Evolutionary conservation across 2,329 filamentous ascomycete genomes (phyloP).

Genomic region (Arthroderma sp.): DNA sequence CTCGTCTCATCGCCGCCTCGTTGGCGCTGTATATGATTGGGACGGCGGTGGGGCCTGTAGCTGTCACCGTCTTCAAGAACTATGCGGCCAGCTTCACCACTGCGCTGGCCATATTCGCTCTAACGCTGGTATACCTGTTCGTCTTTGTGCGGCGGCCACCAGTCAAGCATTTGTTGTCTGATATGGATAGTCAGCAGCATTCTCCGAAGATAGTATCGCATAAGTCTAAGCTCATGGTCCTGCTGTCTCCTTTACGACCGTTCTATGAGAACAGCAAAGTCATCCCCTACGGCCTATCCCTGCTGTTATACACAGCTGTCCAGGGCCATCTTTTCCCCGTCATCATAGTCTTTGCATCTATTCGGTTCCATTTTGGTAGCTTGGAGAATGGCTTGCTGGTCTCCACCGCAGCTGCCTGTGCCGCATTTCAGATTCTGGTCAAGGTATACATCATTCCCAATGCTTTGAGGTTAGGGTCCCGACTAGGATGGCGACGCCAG

Average conservation of each 20-base stretch:
- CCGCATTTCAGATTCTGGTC: not conserved
- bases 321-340: not conserved
- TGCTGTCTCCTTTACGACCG: not conserved
- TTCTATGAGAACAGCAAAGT: not conserved
- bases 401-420: not conserved
- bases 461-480: not conserved
- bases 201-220: not conserved
- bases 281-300: not conserved
- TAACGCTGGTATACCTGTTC: not conserved
- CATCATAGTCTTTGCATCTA: not conserved
- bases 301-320: not conserved
- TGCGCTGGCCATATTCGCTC: not conserved
- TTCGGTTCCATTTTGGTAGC: not conserved
- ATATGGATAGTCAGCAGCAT: not conserved
- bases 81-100: not conserved
- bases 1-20: not conserved
- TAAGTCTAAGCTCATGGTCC: not conserved
- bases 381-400: not conserved
- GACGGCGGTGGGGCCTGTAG: not conserved
- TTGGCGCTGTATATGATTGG: not conserved
- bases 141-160: not conserved
- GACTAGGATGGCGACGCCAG: too few relatives aligned
- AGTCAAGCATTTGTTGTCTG: not conserved
- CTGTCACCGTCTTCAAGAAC: not conserved
- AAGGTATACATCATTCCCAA: not conserved